Conservation (phyloP, 2,329 filamentous ascomycete genomes). For the Periglandula ipomoeae region DNA sequence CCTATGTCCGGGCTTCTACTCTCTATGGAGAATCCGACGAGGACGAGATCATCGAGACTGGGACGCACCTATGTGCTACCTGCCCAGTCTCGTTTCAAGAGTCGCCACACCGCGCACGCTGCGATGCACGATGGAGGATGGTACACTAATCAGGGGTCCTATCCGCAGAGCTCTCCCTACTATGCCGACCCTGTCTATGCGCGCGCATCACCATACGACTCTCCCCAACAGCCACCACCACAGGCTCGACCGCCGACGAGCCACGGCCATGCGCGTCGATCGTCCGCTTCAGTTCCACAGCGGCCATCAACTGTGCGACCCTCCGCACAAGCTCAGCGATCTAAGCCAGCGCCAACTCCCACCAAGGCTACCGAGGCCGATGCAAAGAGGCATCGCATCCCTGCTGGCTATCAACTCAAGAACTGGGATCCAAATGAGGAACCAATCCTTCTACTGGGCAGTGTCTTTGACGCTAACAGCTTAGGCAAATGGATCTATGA, state of each 20-base stretch:
- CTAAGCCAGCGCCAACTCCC: slow-evolving; percentile 24
- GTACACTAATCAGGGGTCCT: slow-evolving; percentile 51
- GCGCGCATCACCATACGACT: slow-evolving; percentile 29
- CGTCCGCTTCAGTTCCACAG: slow-evolving; percentile 40
- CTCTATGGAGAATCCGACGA: slow-evolving; percentile 55
- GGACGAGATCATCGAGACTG: slow-evolving; percentile 48
- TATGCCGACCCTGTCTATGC: slow-evolving; percentile 28
- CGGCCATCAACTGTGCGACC: slow-evolving; percentile 45
- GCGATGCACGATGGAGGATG: slow-evolving; percentile 41
- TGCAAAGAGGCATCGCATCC: slow-evolving; percentile 62
- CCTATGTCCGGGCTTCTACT: slow-evolving; percentile 49
- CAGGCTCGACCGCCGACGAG: slow-evolving; percentile 30
- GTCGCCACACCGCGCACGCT: slow-evolving; percentile 22
- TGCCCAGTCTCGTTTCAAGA: slow-evolving; percentile 34
- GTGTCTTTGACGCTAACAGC: slow-evolving; percentile 95
- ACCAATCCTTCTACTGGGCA: slow-evolving; percentile 87
- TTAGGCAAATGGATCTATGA: slow-evolving; percentile 99
- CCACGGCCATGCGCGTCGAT: slow-evolving; percentile 35
- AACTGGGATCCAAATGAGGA: slow-evolving; percentile 96
- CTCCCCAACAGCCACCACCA: slow-evolving; percentile 29
- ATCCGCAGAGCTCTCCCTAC: slow-evolving; percentile 37
- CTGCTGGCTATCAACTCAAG: slow-evolving; percentile 86
- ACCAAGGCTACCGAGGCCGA: slow-evolving; percentile 49
- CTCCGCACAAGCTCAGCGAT: slow-evolving; percentile 17
- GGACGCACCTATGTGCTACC: slow-evolving; percentile 43